Evolutionary conservation across 2,329 filamentous ascomycete genomes (phyloP), one percentile per base, ranked within the genome.

Genomic region (Fusarium dlaminii): DNA sequence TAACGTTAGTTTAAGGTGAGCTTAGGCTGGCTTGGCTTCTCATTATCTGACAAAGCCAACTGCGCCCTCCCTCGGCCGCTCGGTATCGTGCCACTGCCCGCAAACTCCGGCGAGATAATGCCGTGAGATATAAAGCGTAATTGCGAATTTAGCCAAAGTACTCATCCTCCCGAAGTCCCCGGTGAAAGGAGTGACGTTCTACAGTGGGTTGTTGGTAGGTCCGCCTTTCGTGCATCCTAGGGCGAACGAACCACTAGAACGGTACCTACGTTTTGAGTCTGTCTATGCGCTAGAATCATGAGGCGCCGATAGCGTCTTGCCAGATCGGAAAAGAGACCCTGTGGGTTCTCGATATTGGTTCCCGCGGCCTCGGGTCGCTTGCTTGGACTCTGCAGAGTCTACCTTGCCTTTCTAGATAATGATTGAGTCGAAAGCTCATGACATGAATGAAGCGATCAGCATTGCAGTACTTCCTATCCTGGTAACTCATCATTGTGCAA

Each of bases 261-360:
- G 17, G 24, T 34, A 58, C 20, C 24, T 46, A 22, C 45, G 67
- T 65, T 74, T 67, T 43, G 55, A 65, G 37, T 62, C 51, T 40
- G 68, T 62, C 42, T 48, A 40, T 64, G 57, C 72, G 56, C 72
- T 74, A 75, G 72, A 74, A 75, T 59, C 59, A 75, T 57, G 66
- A 70, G 72, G 68, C 72, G 72, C 29, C 40, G 46, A 69, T 68
- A 69, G 59, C 48, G 63, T 74, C 58, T 55, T 58, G 34, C 65
- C 37, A 49, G 45, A 65, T 69, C 55, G 70, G 60, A 70, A 34
- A 29, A 36, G 36, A 42, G 52, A 42, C 70, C 66, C 27, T 58
- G 67, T 39, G 60, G 37, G 29, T 37, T 61, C 43, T 37, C 14
- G 32, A 62, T 24, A 34, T 34, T 67, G 57, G 61, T 54, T 72